phyloP scores from a whole-genome alignment of 768 basidiomycete genomes.

The Russula griseocarnosa region DNA sequence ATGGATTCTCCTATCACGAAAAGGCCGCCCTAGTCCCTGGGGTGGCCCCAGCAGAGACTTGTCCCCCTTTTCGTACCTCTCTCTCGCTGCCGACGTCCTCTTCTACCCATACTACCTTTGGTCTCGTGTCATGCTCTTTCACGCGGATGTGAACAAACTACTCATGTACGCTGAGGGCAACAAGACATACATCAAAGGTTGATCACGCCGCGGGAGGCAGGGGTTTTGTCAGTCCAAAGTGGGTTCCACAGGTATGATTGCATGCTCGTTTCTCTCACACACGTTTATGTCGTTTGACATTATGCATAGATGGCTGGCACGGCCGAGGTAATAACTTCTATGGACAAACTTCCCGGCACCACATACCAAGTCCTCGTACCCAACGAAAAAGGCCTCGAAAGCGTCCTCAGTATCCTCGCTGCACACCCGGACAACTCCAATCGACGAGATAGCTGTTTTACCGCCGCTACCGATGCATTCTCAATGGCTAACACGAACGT shows the following conservation, averaged over 20 bases:
- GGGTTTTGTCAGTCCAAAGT: slow-evolving; percentile 89
- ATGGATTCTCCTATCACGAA: no score
- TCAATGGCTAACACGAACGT: slow-evolving; percentile 81
- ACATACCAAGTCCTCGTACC: slow-evolving; percentile 81
- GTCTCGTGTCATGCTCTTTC: no score
- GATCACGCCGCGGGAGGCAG: no score
- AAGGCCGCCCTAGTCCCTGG: no score
- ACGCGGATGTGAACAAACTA: no score
- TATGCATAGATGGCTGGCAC: slow-evolving; percentile 78
- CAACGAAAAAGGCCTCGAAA: slow-evolving; percentile 71
- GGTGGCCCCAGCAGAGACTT: no score
- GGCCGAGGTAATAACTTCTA: slow-evolving; percentile 59
- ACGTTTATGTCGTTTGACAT: background rate
- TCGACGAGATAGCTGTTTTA: slow-evolving; percentile 85
- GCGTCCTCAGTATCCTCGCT: slow-evolving; percentile 56
- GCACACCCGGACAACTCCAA: slow-evolving; percentile 42
- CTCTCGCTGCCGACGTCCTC: no score
- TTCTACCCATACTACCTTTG: no score
- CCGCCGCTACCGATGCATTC: slow-evolving; percentile 85
- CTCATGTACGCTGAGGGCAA: no score
- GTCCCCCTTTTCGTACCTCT: no score
- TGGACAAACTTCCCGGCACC: slow-evolving; percentile 50
- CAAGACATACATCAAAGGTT: no score
- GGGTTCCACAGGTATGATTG: slow-evolving; percentile 77
- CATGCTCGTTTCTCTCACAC: background rate